Evolutionary conservation across 2,329 filamentous ascomycete species (phyloP).

Genomic region (Immersiporthe knoxdaviesiana): DNA sequence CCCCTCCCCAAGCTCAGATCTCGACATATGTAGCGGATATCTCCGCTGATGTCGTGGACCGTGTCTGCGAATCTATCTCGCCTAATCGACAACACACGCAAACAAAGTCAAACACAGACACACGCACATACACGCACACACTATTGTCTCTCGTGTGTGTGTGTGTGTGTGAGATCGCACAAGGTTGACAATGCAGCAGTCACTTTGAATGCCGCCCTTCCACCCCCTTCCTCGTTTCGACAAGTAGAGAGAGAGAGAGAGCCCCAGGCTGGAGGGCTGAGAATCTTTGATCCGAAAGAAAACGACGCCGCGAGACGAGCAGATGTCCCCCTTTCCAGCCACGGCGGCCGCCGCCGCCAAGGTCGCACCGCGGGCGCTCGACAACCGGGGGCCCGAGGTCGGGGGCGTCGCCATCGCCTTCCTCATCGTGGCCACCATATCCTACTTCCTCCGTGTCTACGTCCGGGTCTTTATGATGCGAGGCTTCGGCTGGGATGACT

Average conservation of each 20-base stretch:
- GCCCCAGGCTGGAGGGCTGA: not conserved
- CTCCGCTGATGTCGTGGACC: not conserved
- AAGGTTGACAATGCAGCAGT: not conserved
- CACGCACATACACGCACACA: no score
- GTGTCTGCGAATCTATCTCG: not conserved
- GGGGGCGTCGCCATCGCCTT: constrained; percentile 40
- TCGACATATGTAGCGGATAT: not conserved
- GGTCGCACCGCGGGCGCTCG: constrained; percentile 17
- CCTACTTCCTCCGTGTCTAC: constrained; percentile 40
- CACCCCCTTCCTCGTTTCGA: no score
- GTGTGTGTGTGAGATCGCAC: not conserved
- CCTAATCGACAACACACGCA: not conserved
- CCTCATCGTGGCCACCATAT: constrained; percentile 35
- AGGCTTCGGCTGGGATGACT: constrained; percentile 46
- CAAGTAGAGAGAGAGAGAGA: no score
- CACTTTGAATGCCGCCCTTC: not conserved
- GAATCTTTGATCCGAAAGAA: not conserved
- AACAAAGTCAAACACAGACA: no score
- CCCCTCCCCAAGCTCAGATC: not conserved
- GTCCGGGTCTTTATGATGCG: constrained; percentile 41
- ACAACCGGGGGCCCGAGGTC: constrained; percentile 42
- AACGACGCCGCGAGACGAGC: not conserved
- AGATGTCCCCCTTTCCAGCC: constrained; percentile 14
- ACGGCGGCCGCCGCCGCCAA: not conserved
- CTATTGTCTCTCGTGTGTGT: not conserved